These are phyloP conservation scores for Hanseniaspora taiwanica DNA, from an alignment of 805 yeast species.

Conservation along the genomic window DNA sequence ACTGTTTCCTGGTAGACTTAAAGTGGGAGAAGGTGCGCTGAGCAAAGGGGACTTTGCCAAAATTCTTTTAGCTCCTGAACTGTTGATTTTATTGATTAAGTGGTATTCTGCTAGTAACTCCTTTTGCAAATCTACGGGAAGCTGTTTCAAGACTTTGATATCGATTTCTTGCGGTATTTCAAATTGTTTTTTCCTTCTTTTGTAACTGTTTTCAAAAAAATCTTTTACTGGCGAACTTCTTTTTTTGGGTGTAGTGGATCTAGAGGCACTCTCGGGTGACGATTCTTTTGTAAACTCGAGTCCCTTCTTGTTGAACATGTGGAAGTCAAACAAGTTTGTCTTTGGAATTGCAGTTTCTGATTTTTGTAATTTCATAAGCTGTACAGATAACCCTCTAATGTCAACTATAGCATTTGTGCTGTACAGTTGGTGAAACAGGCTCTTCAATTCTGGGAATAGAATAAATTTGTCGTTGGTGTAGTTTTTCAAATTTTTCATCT, in stretches of 20 bases:
- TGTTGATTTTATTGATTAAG: constrained; percentile 1
- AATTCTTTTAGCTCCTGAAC: neutral
- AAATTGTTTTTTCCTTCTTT: constrained; percentile 10
- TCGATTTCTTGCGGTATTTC: constrained; percentile 30
- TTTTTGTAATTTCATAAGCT: neutral
- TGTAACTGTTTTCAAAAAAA: constrained; percentile 1
- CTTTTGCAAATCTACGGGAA: constrained; percentile 52
- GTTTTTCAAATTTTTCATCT: constrained; percentile 44
- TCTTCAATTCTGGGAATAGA: constrained; percentile 45
- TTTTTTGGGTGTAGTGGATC: constrained; percentile 5
- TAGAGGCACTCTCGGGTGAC: neutral
- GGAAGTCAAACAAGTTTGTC: neutral
- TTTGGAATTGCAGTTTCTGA: neutral
- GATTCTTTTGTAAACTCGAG: too few species aligned
- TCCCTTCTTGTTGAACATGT: neutral
- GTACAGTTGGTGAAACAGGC: constrained; percentile 31
- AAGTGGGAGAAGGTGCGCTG: neutral
- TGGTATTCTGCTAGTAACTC: constrained; percentile 47
- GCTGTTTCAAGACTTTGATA: constrained; percentile 45
- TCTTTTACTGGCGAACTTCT: neutral
- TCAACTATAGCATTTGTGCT: neutral
- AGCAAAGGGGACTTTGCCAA: neutral
- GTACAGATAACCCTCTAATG: neutral
- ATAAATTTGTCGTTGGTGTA: constrained; percentile 48
- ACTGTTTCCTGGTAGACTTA: neutral